phyloP scores from a whole-genome alignment of 2,329 filamentous ascomycete species.

The Fonsecaea erecta region DNA sequence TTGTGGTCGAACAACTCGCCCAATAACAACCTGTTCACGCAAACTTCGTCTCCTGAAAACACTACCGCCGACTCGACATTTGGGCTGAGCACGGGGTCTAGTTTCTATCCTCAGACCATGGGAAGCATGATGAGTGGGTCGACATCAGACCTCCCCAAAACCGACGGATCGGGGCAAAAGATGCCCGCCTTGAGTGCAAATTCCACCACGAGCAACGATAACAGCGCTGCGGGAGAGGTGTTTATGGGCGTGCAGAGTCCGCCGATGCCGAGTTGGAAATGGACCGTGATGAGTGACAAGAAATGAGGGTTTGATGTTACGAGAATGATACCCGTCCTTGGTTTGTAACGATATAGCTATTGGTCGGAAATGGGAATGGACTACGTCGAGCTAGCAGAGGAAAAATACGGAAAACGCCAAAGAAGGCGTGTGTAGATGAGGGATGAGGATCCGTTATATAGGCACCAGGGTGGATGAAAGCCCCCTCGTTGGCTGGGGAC shows the following conservation, averaged over 20 bases:
- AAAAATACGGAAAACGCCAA: not conserved
- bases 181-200: conserved; percentile 29
- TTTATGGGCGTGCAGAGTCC: conserved; percentile 38
- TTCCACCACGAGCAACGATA: conserved; percentile 22
- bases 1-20: conserved; percentile 42
- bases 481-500: not conserved
- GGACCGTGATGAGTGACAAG: conserved; percentile 36
- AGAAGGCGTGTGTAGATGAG: not conserved
- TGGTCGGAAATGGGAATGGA: not conserved
- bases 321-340: conserved; percentile 19
- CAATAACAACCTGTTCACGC: conserved; percentile 32
- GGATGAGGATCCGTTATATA: not conserved
- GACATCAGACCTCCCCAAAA: conserved; percentile 25
- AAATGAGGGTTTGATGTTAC: conserved; percentile 13
- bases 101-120: conserved; percentile 26
- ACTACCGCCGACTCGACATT: conserved; percentile 22
- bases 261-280: conserved; percentile 35
- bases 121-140: conserved; percentile 25
- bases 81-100: conserved; percentile 22
- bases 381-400: not conserved
- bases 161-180: not conserved
- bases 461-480: not conserved
- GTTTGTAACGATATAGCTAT: conserved; percentile 20
- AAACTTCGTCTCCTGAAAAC: conserved; percentile 27
- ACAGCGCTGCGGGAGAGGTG: conserved; percentile 33